Conservation (phyloP, 23 red algal genomes). For the Gracilaria vermiculophylla region DNA sequence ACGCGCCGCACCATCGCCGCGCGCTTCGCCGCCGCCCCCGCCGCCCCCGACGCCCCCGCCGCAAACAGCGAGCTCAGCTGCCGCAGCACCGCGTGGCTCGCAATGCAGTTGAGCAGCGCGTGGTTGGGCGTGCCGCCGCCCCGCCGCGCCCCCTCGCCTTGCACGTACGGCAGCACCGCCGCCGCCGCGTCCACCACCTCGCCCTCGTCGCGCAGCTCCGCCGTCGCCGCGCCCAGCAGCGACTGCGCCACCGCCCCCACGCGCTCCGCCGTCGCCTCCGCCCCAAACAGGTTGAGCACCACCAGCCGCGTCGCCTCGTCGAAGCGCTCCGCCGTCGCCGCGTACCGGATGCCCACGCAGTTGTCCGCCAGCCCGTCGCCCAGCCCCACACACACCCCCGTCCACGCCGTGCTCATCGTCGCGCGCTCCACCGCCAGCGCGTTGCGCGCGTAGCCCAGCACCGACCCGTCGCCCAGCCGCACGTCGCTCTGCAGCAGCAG, state of each 20-base stretch:
- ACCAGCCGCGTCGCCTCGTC: conserved; percentile 35
- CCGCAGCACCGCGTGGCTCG: not conserved
- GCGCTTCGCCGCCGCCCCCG: not conserved
- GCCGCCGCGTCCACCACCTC: not conserved
- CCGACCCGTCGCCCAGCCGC: conserved; percentile 5
- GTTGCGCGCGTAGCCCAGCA: conserved; percentile 34
- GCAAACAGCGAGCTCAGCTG: not conserved
- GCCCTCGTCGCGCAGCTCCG: conserved; percentile 34
- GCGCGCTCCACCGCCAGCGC: conserved; percentile 22
- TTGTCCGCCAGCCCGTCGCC: conserved; percentile 12
- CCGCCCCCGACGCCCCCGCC: no score
- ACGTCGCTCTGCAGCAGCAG: conserved; percentile 54
- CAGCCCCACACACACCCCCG: conserved; percentile 15
- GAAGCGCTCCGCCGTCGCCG: conserved; percentile 18
- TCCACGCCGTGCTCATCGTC: not conserved
- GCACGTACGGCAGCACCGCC: conserved; percentile 10
- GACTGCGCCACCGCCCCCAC: conserved; percentile 51
- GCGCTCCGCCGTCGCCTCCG: conserved; percentile 46
- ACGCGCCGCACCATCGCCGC: not conserved
- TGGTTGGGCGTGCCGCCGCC: not conserved
- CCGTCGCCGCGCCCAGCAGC: conserved; percentile 10
- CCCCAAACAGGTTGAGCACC: conserved; percentile 27
- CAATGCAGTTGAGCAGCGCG: conserved; percentile 19
- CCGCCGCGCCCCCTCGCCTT: no score
- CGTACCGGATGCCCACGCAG: conserved; percentile 27